Percentiles rank a stretch among this genome's conserved stretches.
Evolutionary conservation across 768 basidiomycete species (phyloP).

Genomic region (Mycena metata): DNA sequence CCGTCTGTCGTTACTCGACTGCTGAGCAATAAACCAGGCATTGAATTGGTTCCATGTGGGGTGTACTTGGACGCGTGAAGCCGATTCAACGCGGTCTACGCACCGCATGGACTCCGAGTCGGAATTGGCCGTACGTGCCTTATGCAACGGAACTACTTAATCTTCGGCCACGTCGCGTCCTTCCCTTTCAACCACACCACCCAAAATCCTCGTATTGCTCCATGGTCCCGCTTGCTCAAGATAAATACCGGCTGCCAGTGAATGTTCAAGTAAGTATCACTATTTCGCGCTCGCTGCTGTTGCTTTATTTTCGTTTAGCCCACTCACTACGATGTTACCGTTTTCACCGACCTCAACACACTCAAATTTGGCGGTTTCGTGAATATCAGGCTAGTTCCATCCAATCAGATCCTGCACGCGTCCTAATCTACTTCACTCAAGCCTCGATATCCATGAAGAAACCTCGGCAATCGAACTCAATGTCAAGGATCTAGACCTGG

Average conservation of each 20-base stretch:
- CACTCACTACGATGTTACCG: constrained; percentile 81
- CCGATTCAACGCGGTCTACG: neutral
- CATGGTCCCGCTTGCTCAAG: constrained; percentile 38
- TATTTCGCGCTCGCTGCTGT: no score
- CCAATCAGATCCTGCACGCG: neutral
- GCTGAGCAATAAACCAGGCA: no score
- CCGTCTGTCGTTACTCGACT: no score
- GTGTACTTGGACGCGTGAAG: constrained; percentile 24
- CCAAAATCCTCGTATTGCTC: constrained; percentile 18
- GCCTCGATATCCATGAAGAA: constrained; percentile 73
- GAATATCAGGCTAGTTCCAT: constrained; percentile 69
- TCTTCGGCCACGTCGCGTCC: constrained; percentile 9
- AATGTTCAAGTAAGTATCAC: constrained; percentile 56
- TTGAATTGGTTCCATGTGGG: constrained; percentile 15
- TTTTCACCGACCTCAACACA: constrained; percentile 87
- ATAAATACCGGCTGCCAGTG: constrained; percentile 73
- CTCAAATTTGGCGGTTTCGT: constrained; percentile 83
- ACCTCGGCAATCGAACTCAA: constrained; percentile 79
- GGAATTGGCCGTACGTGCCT: neutral
- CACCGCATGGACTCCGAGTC: neutral
- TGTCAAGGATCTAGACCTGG: constrained; percentile 69
- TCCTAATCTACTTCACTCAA: constrained; percentile 44
- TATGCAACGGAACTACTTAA: neutral
- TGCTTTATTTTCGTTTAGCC: constrained; percentile 47
- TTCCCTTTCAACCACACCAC: constrained; percentile 14